Conservation (phyloP, 192 early-diverging fungal genomes). For the Coemansia sp. region DNA sequence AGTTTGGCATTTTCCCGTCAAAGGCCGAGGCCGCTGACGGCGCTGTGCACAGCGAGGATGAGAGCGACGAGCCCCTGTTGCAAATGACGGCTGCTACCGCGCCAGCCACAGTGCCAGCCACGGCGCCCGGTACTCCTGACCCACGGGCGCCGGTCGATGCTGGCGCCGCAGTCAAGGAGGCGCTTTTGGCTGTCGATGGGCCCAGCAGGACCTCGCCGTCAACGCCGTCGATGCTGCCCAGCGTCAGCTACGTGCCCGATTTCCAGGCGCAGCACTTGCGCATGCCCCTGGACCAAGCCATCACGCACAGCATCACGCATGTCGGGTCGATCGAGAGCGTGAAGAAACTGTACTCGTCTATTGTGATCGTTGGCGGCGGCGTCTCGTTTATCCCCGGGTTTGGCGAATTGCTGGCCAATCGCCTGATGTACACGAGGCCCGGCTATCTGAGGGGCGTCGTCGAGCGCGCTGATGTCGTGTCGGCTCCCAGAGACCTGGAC, state of each 20-base stretch:
- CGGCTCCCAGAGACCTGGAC: conserved; percentile 83
- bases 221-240: conserved; percentile 18
- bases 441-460: conserved; percentile 27
- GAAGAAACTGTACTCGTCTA: conserved; percentile 72
- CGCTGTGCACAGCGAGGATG: background rate
- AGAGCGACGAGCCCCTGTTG: conserved; percentile 5
- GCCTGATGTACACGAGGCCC: conserved; percentile 42
- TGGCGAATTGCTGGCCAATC: conserved; percentile 34
- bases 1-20: conserved; percentile 47
- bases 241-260: conserved; percentile 35
- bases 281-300: conserved; percentile 67
- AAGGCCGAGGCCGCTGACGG: conserved; percentile 8
- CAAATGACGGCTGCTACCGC: conserved; percentile 19
- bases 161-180: conserved; percentile 1
- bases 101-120: conserved; percentile 29
- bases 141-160: conserved; percentile 2
- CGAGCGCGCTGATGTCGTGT: conserved; percentile 70
- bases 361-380: conserved; percentile 87
- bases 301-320: conserved; percentile 69
- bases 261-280: conserved; percentile 34
- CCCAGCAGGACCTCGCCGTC: conserved; percentile 16
- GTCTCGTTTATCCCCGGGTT: conserved; percentile 69
- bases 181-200: conserved; percentile 2
- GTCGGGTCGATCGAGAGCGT: conserved; percentile 71
- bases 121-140: conserved; percentile 34